phyloP scores from a whole-genome alignment of 352 stramenopile species.

The Pythium brachiatum region DNA sequence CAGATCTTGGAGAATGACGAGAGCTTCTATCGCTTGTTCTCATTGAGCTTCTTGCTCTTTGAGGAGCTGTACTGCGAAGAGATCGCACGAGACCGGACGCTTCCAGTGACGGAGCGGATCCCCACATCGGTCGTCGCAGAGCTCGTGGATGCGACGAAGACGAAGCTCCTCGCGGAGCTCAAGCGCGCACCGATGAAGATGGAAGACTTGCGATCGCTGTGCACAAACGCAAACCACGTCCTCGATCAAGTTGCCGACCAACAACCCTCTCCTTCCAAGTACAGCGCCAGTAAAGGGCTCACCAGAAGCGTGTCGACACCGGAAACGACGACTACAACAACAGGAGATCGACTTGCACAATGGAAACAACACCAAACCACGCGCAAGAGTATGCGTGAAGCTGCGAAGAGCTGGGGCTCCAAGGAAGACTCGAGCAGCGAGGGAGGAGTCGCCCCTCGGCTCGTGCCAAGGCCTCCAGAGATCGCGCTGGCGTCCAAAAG shows the following conservation, averaged over 20 bases:
- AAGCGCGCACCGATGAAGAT: slow-evolving; percentile 45
- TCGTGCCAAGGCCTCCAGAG: slow-evolving; percentile 24
- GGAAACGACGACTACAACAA: not conserved
- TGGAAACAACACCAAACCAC: slow-evolving; percentile 21
- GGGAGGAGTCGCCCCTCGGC: slow-evolving; percentile 10
- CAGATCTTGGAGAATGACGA: slow-evolving; percentile 49
- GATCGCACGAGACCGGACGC: slow-evolving; percentile 34
- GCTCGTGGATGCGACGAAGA: slow-evolving; percentile 43
- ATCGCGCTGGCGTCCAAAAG: slow-evolving; percentile 9
- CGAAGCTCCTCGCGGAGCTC: slow-evolving; percentile 35
- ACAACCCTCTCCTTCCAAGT: not conserved
- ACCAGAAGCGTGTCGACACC: not conserved
- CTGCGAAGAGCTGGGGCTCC: slow-evolving; percentile 12
- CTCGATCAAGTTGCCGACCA: slow-evolving; percentile 7
- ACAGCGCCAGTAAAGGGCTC: not conserved
- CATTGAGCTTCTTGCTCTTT: slow-evolving; percentile 59
- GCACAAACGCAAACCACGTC: slow-evolving; percentile 41
- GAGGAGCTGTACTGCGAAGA: slow-evolving; percentile 67
- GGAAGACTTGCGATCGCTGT: slow-evolving; percentile 38
- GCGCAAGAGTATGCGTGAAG: slow-evolving; percentile 18
- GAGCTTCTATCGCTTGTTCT: slow-evolving; percentile 59
- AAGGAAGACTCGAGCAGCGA: not conserved
- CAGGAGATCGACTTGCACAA: not conserved
- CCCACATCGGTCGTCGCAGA: slow-evolving; percentile 35
- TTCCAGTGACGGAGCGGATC: slow-evolving; percentile 24